Conservation (phyloP, 169 alveolate species). For the Cryptosporidium felis region DNA sequence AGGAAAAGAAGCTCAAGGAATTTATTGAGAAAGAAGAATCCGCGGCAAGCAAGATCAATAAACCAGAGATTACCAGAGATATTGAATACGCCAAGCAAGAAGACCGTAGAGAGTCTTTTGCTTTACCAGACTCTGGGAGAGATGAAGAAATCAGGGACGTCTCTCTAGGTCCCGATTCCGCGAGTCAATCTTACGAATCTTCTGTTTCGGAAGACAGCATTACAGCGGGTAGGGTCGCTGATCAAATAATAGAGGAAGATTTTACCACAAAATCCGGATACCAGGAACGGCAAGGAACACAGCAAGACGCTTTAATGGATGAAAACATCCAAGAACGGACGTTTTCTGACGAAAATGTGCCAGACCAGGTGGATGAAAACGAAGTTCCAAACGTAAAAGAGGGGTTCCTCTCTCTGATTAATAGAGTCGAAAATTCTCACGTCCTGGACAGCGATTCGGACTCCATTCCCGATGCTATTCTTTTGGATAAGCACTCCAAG, state of each 20-base stretch:
- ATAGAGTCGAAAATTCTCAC: neutral
- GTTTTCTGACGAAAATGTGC: neutral
- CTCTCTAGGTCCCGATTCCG: neutral
- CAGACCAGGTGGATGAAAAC: neutral
- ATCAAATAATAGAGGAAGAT: neutral
- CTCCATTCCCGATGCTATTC: no score
- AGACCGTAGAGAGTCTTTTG: neutral
- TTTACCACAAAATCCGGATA: neutral
- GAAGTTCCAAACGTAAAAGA: neutral
- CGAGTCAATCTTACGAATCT: neutral
- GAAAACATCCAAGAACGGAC: conserved; percentile 19
- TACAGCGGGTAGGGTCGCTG: no score
- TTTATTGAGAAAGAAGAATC: conserved; percentile 29
- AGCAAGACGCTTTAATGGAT: neutral
- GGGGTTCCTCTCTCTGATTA: neutral
- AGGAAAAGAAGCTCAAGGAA: conserved; percentile 6
- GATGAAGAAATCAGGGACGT: neutral
- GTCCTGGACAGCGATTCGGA: no score
- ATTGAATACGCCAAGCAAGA: conserved; percentile 6
- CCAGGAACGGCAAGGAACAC: neutral
- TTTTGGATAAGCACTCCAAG: no score
- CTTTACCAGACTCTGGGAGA: no score
- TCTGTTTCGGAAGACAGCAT: neutral
- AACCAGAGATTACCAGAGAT: neutral
- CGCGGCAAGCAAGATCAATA: neutral